phyloP scores from a whole-genome alignment of 495 filamentous ascomycete genomes.

The Bathelium albidoporum region DNA sequence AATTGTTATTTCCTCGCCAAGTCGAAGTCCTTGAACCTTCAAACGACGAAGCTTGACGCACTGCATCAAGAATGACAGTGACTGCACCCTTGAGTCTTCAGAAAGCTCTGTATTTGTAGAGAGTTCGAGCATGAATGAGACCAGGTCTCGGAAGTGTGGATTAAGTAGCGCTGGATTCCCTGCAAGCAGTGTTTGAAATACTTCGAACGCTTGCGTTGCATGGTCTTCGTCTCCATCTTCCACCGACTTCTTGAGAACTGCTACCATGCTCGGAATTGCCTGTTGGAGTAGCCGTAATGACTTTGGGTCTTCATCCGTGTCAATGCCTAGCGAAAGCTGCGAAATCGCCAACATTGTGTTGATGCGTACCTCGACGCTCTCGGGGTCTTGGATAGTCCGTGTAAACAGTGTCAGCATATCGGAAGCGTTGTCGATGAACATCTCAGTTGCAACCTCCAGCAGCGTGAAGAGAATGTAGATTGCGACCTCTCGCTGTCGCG shows the following conservation, averaged over 20 bases:
- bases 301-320: conserved; percentile 69
- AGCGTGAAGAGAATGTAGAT: conserved; percentile 88
- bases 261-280: conserved; percentile 78
- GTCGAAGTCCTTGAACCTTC: conserved; percentile 78
- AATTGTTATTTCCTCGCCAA: conserved; percentile 75
- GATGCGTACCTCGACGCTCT: conserved; percentile 82
- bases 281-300: conserved; percentile 63
- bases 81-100: conserved; percentile 79
- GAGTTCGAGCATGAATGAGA: conserved; percentile 90
- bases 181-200: conserved; percentile 90
- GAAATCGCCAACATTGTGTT: conserved; percentile 93
- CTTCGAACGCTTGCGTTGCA: conserved; percentile 82
- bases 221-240: conserved; percentile 72
- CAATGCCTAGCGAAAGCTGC: conserved; percentile 75
- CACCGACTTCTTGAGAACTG: conserved; percentile 73
- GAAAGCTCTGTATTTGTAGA: conserved; percentile 61
- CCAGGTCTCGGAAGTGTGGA: conserved; percentile 76
- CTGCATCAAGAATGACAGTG: conserved; percentile 88
- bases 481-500: conserved; percentile 76
- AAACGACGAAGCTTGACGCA: conserved; percentile 83
- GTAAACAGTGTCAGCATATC: conserved; percentile 75
- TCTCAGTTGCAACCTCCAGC: conserved; percentile 71
- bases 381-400: conserved; percentile 79
- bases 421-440: conserved; percentile 62
- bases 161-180: conserved; percentile 78